Evolutionary conservation across 2,329 filamentous ascomycete genomes (phyloP), one percentile per base, ranked within the genome.

Genomic region (Penicillium sp.): DNA sequence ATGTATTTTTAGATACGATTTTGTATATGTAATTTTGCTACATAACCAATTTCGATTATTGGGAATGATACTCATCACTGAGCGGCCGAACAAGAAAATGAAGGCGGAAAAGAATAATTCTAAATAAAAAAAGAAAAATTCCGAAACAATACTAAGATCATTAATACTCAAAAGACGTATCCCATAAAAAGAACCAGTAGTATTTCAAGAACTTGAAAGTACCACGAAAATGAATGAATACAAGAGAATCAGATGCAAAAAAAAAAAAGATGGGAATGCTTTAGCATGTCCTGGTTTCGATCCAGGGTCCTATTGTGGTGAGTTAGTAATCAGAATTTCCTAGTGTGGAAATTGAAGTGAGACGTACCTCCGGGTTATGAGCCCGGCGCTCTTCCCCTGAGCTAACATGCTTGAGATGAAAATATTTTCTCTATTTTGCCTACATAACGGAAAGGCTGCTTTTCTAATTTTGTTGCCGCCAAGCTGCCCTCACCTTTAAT

Each of bases 351-450:
- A n/a, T 40, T 18, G 12, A 40, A 40, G 35, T 40, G 35, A 40
- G 35, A 40, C 35, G 35, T 40, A 65, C 73, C 71, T 75, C 72
- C 73, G 74, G 74, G 74, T 77, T 76, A 77, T 77, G 74, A 76
- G 74, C 74, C 74, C 74, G 73, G 74, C 73, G 74, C 74, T 74
- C 73, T 76, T 74, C 74, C 74, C 64, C 74, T 76, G 73, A 74
- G 70, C 71, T 71, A 75, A 70, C 69, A 73, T 73, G 73, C 72
- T 74, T 49, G 40, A 20, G 6, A 41, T 41, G 20, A 15, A 4
- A 4, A 4, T 9, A 37, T 0, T 1, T 1, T 9, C 3, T 2
- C n/a, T 18, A 18, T 4, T 18, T 37, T 37, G n/a, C 15, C 8
- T 37, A 18, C 7, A 18, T 37, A 9, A 37, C 2, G 29, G 29